phyloP scores from a whole-genome alignment of 768 basidiomycete species.

The Boletus rubroflammeus region DNA sequence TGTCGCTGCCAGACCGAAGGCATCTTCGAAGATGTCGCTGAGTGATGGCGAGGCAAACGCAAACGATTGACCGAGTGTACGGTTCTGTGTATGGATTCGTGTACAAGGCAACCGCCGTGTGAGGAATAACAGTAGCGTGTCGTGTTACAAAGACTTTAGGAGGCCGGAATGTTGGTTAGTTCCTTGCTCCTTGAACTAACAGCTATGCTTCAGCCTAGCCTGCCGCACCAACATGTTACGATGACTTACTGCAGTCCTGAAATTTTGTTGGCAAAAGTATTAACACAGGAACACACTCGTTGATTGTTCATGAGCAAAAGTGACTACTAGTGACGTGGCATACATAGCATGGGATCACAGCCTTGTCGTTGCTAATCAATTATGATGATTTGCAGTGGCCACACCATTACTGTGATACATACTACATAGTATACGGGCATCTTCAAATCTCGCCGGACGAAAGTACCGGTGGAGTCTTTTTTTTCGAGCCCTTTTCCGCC shows the following conservation, averaged over 20 bases:
- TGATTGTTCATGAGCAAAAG: slow-evolving; percentile 18
- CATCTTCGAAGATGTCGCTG: slow-evolving; percentile 22
- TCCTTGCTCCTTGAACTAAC: slow-evolving; percentile 1
- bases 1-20: slow-evolving; percentile 40
- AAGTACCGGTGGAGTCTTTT: background rate
- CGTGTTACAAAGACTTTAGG: slow-evolving; percentile 11
- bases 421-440: background rate
- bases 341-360: background rate
- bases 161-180: background rate
- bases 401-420: no score
- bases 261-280: slow-evolving; percentile 3
- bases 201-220: background rate
- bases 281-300: slow-evolving; percentile 1
- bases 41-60: no score
- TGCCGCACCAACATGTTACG: background rate
- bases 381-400: background rate
- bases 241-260: slow-evolving; percentile 14
- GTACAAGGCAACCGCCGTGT: slow-evolving; percentile 4
- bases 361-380: background rate
- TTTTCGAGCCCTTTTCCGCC: background rate
- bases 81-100: slow-evolving; percentile 5
- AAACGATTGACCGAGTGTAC: slow-evolving; percentile 6
- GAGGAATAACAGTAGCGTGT: slow-evolving; percentile 12
- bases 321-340: slow-evolving; percentile 30
- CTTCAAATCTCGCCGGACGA: background rate